Base-by-base conservation (phyloP, 75 land plant genomes). In the Isoetes taiwanensis region DNA sequence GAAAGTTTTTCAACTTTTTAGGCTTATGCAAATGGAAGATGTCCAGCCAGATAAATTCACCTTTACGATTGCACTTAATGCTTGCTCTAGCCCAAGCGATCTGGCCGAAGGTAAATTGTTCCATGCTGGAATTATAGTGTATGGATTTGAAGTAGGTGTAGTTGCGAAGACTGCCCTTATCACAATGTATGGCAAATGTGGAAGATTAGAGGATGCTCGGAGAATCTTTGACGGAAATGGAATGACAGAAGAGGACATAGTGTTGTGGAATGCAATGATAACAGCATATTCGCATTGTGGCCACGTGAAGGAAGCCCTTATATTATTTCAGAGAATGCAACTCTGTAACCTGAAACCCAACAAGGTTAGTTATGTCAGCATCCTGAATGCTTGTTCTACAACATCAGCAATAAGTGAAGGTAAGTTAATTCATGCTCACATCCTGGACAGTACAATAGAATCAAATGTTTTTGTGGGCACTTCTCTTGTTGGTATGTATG, bases 251-350 rank as follows among this genome's bases (percentile, higher is more conserved):
- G 60, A 60, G 17, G 68, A 59, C 31, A 55, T 64, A 0, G 77
- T 69, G 10, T 64, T 68, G 8, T 74, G 77, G 76, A 68, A 70
- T 34, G 71, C 71, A 2, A 32, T 74, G 3, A 4, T 64, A n/a
- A 27, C 30, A 1, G 76, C 63, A 10, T 67, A 67, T 34, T 55
- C 57, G 31, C 46, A 67, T 17, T 20, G 14, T 27, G 71, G 63
- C 0, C 33, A 52, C n/a, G 28, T 57, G 25, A 63, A 74, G 17
- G 71, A 63, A 46, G 71, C 76, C 2, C 11, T 32, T 9, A 0
- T 9, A 12, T 4, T 53, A 28, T 74, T 67, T 38, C 21, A 64
- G 19, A 38, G 30, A 1, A 74, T 67, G 71, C 28, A 40, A 50
- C 27, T 14, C 25, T 32, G 34, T 31, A 71, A 71, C 11, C 30